Base-by-base conservation (phyloP, 495 filamentous ascomycete species). In the Hypoxylon subgilvum region DNA sequence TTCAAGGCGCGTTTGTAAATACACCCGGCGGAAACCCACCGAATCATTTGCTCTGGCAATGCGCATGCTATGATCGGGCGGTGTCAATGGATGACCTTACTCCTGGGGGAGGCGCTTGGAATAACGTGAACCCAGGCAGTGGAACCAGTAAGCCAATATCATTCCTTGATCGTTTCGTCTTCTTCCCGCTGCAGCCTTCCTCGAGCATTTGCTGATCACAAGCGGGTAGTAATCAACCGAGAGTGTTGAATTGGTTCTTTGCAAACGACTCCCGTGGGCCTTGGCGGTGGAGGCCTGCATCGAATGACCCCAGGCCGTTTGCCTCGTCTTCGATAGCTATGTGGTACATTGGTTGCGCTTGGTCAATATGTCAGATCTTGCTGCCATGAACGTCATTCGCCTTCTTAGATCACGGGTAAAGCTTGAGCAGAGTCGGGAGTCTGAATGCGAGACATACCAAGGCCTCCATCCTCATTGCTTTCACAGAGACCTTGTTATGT, bases 1-100 rank as follows among this genome's bases (percentile, higher is more conserved):
- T 60, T 17, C 44, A 65, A 27, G 61, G 61, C 25, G 56, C 45
- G 16, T 52, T 61, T 31, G 61, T 65, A 19, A 65, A 65, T 27
- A 61, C 61, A 1, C 61, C 61, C 1, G 56, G 61, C 3, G 61
- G 61, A 14, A 40, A 65, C 25, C 40, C 45, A 1, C 56, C 61
- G 12, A 21, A 56, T 23, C 55, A 61, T 19, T 46, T 65, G 7
- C 16, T 60, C 25, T 65, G 61, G 56, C 56, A 65, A 18, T 65
- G 61, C 17, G 56, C 56, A 0, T 65, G 61, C 16, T 65, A 61
- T 21, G 61, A 65, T 39, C 45, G 51, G n/a, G 38, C 50, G 2
- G 55, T 65, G 9, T 44, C 61, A 19, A 30, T 14, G 6, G 21
- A 65, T 0, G 56, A 65, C 28, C 56, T 65, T 6, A 47, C 38